Evolutionary conservation across 2,329 filamentous ascomycete species (phyloP), one percentile per base, ranked within the genome.

Genomic region (Venturia aucupariae): DNA sequence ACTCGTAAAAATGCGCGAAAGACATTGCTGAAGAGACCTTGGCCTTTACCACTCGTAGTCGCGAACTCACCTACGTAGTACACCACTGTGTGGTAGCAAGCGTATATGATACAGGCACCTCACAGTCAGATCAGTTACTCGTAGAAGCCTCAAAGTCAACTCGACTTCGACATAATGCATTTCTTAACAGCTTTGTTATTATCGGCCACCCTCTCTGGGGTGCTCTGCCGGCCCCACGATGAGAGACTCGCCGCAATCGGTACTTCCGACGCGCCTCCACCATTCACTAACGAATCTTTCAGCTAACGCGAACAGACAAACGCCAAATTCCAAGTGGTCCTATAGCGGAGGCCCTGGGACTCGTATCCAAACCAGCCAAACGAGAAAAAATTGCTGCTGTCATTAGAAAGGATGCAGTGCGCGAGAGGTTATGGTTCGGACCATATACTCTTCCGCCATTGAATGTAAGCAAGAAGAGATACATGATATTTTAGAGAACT

Each of bases 371-470:
- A n/a, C 42, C 62, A 39, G 62, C 38, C 13, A 55, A 44, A 35
- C 19, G 19, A 15, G 62, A 64, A 27, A 55, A 30, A 44, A 46
- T 64, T 8, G 0, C 54, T 17, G 8, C 62, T 39, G 39, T 64
- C 35, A 24, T 64, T 6, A 46, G 62, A 17, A 38, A 64, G 27
- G 62, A 64, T 41, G 62, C 62, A 5, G 60, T 24, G 8, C 46
- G 62, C 15, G 51, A 55, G 41, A 55, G 24, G 46, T 3, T 64
- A 35, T 64, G 62, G 62, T 64, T 39, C 15, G 62, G 62, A 19
- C 62, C 62, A 22, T 64, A 57, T 32, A 64, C 62, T 19, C 48
- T 64, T 5, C 62, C 62, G 22, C 4, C 46, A 32, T 13, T 57
- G 19, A 60, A 64, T 30, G 62, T 59, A n/a, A 64, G 62, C 24